Evolutionary conservation across 2,329 filamentous ascomycete genomes (phyloP).

Genomic region (Xylariaceae sp.): DNA sequence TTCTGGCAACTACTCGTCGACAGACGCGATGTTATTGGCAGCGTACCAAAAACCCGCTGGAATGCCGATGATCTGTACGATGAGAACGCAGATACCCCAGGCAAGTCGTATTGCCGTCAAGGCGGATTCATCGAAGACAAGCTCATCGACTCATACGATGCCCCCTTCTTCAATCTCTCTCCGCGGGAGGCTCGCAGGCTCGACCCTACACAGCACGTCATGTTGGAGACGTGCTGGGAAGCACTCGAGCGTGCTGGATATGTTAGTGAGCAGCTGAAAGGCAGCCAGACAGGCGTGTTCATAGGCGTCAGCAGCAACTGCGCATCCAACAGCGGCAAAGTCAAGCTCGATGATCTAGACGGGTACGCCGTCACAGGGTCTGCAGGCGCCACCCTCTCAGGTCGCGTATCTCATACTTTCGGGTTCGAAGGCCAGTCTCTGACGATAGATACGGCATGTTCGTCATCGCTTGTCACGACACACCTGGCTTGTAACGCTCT

Average conservation of each 20-base stretch:
- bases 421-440: slow-evolving; percentile 23
- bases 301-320: slow-evolving; percentile 22
- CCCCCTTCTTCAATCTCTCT: slow-evolving; percentile 22
- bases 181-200: slow-evolving; percentile 20
- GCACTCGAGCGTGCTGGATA: slow-evolving; percentile 22
- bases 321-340: slow-evolving; percentile 11
- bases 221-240: slow-evolving; percentile 23
- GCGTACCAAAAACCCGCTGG: slow-evolving; percentile 27
- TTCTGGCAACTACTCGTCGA: slow-evolving; percentile 31
- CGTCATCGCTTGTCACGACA: slow-evolving; percentile 17
- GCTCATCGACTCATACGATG: slow-evolving; percentile 18
- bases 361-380: slow-evolving; percentile 24
- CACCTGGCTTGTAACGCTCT: slow-evolving; percentile 18
- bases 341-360: slow-evolving; percentile 14
- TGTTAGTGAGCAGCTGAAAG: slow-evolving; percentile 17
- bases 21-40: slow-evolving; percentile 19
- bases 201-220: slow-evolving; percentile 20
- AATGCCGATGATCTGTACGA: slow-evolving; percentile 12
- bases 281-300: slow-evolving; percentile 22
- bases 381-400: slow-evolving; percentile 19
- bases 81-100: slow-evolving; percentile 31
- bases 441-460: slow-evolving; percentile 24
- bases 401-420: slow-evolving; percentile 20
- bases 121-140: slow-evolving; percentile 23
- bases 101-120: slow-evolving; percentile 22